These are phyloP conservation scores for Solanum etuberosum DNA, from an alignment of 257 asterid species.

Conservation along the genomic window DNA sequence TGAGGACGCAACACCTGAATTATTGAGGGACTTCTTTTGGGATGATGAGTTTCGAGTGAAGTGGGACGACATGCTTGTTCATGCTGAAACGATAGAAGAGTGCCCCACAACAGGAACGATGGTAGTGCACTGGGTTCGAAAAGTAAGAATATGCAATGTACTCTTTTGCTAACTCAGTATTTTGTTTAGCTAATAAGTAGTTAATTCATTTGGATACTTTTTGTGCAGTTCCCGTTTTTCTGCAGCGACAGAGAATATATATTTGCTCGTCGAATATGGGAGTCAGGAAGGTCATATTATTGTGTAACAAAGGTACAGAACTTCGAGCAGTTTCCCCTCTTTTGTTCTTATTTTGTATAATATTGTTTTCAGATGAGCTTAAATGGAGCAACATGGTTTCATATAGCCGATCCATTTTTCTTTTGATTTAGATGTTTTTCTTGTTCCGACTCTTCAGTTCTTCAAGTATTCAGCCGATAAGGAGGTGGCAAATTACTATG, in stretches of 20 bases:
- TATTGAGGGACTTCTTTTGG: conserved; percentile 88
- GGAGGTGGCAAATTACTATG: neutral
- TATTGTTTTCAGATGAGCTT: neutral
- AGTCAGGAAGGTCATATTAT: conserved; percentile 71
- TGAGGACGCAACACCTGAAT: conserved; percentile 90
- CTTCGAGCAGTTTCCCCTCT: neutral
- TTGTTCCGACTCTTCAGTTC: neutral
- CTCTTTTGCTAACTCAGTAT: neutral
- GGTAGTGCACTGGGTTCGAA: conserved; percentile 83
- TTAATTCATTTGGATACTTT: neutral
- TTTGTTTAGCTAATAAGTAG: neutral
- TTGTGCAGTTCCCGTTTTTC: conserved; percentile 87
- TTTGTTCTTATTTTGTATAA: neutral
- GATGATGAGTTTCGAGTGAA: conserved; percentile 78
- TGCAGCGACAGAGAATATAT: conserved; percentile 92
- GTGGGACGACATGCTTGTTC: conserved; percentile 90
- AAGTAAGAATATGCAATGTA: conserved; percentile 31
- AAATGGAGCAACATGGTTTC: neutral
- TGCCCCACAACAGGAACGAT: conserved; percentile 73
- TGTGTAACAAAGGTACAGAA: conserved; percentile 66
- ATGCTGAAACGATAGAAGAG: conserved; percentile 59
- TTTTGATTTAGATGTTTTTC: neutral
- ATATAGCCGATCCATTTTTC: neutral
- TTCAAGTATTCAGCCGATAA: neutral
- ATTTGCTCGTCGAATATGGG: conserved; percentile 94